Percentiles rank a stretch among this genome's conserved stretches.
Conservation (phyloP, 306 rosid species). For the Cajanus cajan region DNA sequence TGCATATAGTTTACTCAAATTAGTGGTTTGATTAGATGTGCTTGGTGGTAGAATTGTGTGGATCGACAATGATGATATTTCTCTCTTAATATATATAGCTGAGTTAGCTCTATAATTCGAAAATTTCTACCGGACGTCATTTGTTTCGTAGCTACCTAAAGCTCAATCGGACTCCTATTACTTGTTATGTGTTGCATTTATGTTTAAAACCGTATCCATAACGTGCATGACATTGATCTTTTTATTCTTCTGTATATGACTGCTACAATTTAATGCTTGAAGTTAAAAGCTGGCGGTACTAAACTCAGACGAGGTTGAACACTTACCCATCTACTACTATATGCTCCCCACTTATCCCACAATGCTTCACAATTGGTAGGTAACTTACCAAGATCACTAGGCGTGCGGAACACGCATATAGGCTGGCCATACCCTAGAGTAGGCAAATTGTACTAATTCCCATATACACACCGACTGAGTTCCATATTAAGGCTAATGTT, state of each 20-base stretch:
- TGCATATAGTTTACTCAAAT: background rate
- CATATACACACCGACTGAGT: background rate
- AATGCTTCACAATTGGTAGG: background rate
- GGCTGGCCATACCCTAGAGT: background rate
- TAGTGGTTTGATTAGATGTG: background rate
- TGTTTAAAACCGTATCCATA: slow-evolving; percentile 9
- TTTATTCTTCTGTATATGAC: background rate
- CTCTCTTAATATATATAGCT: background rate
- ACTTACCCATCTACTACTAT: background rate
- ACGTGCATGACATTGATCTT: background rate
- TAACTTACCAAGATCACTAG: background rate
- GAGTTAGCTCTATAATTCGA: background rate
- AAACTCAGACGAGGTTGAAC: background rate
- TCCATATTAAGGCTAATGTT: background rate
- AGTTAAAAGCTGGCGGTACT: background rate
- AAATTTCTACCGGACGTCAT: background rate
- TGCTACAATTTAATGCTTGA: background rate
- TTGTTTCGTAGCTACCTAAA: background rate
- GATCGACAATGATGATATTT: background rate
- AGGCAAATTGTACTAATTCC: background rate
- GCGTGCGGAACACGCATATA: background rate
- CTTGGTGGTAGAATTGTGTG: background rate
- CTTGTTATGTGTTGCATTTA: background rate
- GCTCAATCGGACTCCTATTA: background rate
- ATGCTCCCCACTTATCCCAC: background rate